Evolutionary conservation across 305 asterid species (phyloP), one percentile per base, ranked within the genome.

Genomic region (Fraxinus baroniana): DNA sequence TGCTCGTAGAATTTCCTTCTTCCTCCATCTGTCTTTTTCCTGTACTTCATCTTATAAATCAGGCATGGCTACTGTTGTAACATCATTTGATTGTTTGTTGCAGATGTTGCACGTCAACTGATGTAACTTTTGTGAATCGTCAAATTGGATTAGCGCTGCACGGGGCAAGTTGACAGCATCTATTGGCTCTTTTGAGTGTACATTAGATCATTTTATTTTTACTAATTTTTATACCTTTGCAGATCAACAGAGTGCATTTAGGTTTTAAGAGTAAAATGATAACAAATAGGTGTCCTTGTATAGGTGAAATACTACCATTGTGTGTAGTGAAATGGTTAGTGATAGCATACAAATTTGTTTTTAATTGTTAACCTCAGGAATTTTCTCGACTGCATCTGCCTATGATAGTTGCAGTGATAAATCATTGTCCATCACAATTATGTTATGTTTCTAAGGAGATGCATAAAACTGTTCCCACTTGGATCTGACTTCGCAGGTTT

Each of bases 71-170:
- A 20, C 13, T 4, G n/a, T n/a, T 60, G 17, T 72, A 35, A 52
- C 39, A 3, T 6, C 15, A 57, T 74, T 39, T 52, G 74, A 76
- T 41, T 71, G 68, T 86, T 82, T 77, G 30, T n/a, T 87, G 91
- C 97, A 94, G 98, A 91, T 82, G 87, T 94, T 24, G 98, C 94
- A 2, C 93, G 91, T 83, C 98, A 94, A 82, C 85, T 94, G 90
- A 91, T 90, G 95, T 97, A 94, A 80, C 90, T 94, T 30, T 86
- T 91, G 44, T 91, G 91, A 89, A 83, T 76, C 87, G 35, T 46
- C 39, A 32, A 24, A 41, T 64, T 26, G 18, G 37, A 70, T 77
- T 28, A 62, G 57, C 28, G 74, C 18, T 46, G 18, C 18, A 46
- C 57, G 18, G 5, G 1, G 12, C 37, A 13, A 4, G 74, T 28